Conservation (phyloP, 1,284 basidiomycete species). For the Gomphus bonarii region DNA sequence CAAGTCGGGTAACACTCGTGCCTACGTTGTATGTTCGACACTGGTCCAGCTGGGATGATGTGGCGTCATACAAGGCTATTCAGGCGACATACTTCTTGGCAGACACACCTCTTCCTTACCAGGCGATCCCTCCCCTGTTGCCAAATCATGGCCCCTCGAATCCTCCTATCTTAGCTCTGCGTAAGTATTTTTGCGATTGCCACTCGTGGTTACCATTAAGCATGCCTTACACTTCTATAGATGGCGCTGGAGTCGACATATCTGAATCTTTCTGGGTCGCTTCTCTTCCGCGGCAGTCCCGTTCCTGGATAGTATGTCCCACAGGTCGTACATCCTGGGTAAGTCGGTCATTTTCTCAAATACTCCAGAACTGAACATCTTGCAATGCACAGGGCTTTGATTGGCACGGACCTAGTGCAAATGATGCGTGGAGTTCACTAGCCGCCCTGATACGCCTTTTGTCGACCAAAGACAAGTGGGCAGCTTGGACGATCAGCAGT, state of each 20-base stretch:
- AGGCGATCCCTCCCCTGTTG: slow-evolving; percentile 41
- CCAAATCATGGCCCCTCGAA: slow-evolving; percentile 16
- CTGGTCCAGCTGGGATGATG: slow-evolving; percentile 23
- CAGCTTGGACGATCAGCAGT: slow-evolving; percentile 28
- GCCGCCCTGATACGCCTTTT: slow-evolving; percentile 44
- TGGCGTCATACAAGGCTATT: slow-evolving; percentile 27
- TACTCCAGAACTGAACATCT: background rate
- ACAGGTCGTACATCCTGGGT: slow-evolving; percentile 72
- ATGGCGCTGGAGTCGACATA: slow-evolving; percentile 74
- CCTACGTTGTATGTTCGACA: slow-evolving; percentile 32
- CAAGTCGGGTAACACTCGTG: slow-evolving; percentile 20
- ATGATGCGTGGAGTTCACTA: slow-evolving; percentile 49
- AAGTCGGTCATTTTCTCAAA: slow-evolving; percentile 11
- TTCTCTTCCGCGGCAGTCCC: slow-evolving; percentile 43
- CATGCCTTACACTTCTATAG: slow-evolving; percentile 24
- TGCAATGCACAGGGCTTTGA: slow-evolving; percentile 54
- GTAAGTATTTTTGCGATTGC: slow-evolving; percentile 29
- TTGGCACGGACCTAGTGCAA: slow-evolving; percentile 70
- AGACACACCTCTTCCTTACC: slow-evolving; percentile 44
- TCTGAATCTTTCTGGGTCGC: slow-evolving; percentile 18
- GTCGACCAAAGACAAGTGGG: slow-evolving; percentile 26
- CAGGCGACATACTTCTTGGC: slow-evolving; percentile 51
- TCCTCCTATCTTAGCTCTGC: slow-evolving; percentile 60
- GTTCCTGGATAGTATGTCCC: slow-evolving; percentile 49
- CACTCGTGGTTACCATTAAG: slow-evolving; percentile 1